These are phyloP conservation scores for Yamadazyma ubonensis DNA, from an alignment of 805 yeast species.

Conservation along the genomic window DNA sequence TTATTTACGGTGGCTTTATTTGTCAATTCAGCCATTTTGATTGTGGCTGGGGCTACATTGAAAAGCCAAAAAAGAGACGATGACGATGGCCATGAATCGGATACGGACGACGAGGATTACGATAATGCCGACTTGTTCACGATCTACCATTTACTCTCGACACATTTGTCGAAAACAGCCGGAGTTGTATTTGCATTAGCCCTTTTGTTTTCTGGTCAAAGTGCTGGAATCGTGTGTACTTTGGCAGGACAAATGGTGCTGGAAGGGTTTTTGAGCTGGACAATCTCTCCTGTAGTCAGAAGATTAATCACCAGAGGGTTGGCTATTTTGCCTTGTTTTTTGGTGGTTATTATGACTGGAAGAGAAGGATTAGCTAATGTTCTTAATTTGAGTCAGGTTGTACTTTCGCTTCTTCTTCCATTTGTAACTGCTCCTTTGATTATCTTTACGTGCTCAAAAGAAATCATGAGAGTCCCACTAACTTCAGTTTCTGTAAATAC, in stretches of 20 bases:
- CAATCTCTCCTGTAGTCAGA: conserved; percentile 77
- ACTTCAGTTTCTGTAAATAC: conserved; percentile 28
- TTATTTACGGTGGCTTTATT: conserved; percentile 44
- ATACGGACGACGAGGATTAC: conserved; percentile 33
- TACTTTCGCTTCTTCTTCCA: conserved; percentile 76
- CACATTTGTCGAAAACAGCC: conserved; percentile 78
- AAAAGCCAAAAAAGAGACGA: conserved; percentile 29
- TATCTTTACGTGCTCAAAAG: conserved; percentile 70
- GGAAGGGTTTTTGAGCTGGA: conserved; percentile 83
- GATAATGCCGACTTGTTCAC: conserved; percentile 73
- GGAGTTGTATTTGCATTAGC: conserved; percentile 89
- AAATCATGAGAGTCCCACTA: conserved; percentile 59
- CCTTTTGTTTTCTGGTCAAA: conserved; percentile 85
- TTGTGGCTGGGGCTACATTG: conserved; percentile 88
- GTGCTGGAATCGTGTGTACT: conserved; percentile 93
- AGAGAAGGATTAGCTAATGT: conserved; percentile 76
- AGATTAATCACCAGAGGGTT: conserved; percentile 77
- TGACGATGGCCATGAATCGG: conserved; percentile 14
- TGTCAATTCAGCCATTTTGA: conserved; percentile 55
- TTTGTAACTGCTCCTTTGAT: conserved; percentile 86
- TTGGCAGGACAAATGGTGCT: conserved; percentile 92
- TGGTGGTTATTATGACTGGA: conserved; percentile 71
- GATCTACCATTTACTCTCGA: conserved; percentile 67
- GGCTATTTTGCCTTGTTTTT: conserved; percentile 81
- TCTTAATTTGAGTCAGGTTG: conserved; percentile 80